A percentile compares a stretch with the other conserved stretches of the same genome.
These are phyloP conservation scores for Amanita phalloides DNA, from an alignment of 768 basidiomycete genomes.

Conservation along the genomic window DNA sequence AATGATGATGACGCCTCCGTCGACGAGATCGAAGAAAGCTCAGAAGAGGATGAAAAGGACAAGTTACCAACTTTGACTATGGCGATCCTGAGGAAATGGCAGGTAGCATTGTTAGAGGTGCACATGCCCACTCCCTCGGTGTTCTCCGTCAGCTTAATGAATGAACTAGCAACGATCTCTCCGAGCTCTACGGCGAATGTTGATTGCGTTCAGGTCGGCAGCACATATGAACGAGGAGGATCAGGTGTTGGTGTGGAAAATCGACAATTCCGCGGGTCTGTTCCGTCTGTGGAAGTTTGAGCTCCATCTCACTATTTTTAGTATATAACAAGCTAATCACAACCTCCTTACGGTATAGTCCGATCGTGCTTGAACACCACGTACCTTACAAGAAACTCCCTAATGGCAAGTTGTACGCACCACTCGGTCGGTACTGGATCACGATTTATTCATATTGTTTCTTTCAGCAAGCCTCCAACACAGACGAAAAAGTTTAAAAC, in stretches of 20 bases:
- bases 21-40: conserved; percentile 7
- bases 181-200: conserved; percentile 68
- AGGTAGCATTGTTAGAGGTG: conserved; percentile 81
- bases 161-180: conserved; percentile 67
- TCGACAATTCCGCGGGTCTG: conserved; percentile 68
- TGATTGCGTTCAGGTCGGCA: conserved; percentile 88
- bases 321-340: conserved; percentile 93
- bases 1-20: conserved; percentile 30
- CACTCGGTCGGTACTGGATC: conserved; percentile 1
- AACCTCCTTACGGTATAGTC: conserved; percentile 83
- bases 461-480: conserved; percentile 69
- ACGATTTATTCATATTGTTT: conserved; percentile 1
- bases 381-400: conserved; percentile 75
- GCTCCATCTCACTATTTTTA: conserved; percentile 17
- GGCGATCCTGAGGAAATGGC: conserved; percentile 70
- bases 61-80: conserved; percentile 54
- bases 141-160: background rate
- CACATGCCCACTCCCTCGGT: conserved; percentile 10
- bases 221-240: conserved; percentile 84
- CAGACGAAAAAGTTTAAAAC: conserved; percentile 76
- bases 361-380: conserved; percentile 80
- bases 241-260: conserved; percentile 72
- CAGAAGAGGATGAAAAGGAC: conserved; percentile 27
- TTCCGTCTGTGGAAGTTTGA: background rate
- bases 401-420: conserved; percentile 77